Percentiles rank a stretch among this genome's conserved stretches.
Evolutionary conservation across 2,329 filamentous ascomycete genomes (phyloP).

Genomic region (Talaromyces sp.): DNA sequence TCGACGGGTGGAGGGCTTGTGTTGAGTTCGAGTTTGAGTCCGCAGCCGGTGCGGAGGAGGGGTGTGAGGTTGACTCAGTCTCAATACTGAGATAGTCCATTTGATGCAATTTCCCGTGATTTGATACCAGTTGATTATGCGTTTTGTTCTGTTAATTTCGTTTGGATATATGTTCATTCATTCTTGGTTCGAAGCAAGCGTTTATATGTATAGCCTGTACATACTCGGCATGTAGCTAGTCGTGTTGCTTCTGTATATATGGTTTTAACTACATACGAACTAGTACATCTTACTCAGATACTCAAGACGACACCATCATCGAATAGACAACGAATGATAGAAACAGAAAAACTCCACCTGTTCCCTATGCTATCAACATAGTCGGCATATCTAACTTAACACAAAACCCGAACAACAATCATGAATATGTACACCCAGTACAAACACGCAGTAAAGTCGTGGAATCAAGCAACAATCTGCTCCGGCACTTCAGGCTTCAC

Average conservation of each 20-base stretch:
- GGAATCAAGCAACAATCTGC: conserved; percentile 35
- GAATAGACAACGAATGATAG: neutral
- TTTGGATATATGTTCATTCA: neutral
- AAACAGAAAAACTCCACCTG: neutral
- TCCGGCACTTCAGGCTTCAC: conserved; percentile 70
- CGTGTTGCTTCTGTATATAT: neutral
- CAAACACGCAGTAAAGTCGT: no score
- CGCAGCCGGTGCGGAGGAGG: neutral
- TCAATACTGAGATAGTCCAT: neutral
- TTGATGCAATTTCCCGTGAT: neutral
- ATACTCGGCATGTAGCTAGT: neutral
- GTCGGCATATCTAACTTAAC: neutral
- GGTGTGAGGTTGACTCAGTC: neutral
- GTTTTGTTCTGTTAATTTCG: neutral
- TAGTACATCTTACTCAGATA: neutral
- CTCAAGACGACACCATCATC: neutral
- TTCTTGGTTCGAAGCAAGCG: neutral
- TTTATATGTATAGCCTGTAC: neutral
- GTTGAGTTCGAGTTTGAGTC: conserved; percentile 19
- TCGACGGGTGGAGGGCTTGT: conserved; percentile 21
- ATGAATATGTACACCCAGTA: conserved; percentile 1
- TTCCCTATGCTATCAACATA: neutral
- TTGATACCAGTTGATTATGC: conserved; percentile 20
- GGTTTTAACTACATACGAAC: neutral
- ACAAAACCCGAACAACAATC: neutral